phyloP scores from a whole-genome alignment of 2,329 filamentous ascomycete species.

The Scedosporium apiospermum region DNA sequence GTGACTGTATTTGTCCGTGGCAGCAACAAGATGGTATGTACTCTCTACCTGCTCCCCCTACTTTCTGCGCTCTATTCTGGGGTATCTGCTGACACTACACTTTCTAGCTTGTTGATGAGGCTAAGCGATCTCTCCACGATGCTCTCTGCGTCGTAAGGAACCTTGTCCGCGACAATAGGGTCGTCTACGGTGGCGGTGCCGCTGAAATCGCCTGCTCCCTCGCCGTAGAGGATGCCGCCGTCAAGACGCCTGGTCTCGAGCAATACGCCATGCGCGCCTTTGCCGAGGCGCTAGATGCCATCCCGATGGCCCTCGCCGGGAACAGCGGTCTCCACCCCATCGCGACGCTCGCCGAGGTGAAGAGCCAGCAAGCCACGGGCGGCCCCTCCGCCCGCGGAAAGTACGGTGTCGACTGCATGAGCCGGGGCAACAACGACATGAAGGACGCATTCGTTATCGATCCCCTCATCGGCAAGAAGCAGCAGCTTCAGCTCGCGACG shows the following conservation, averaged over 20 bases:
- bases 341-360: slow-evolving; percentile 87
- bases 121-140: slow-evolving; percentile 93
- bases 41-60: background rate
- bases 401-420: slow-evolving; percentile 96
- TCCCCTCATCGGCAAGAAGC: slow-evolving; percentile 93
- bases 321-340: slow-evolving; percentile 96
- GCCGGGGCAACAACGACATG: slow-evolving; percentile 92
- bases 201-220: slow-evolving; percentile 96
- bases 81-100: background rate
- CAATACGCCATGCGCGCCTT: slow-evolving; percentile 99
- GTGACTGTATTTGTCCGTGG: slow-evolving; percentile 95
- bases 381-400: slow-evolving; percentile 39
- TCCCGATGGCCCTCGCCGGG: slow-evolving; percentile 94
- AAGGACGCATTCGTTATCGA: slow-evolving; percentile 97
- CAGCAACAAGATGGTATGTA: slow-evolving; percentile 97
- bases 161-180: slow-evolving; percentile 88
- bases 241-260: slow-evolving; percentile 92
- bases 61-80: background rate
- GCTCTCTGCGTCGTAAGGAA: slow-evolving; percentile 97
- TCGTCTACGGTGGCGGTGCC: slow-evolving; percentile 94
- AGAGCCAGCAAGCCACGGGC: slow-evolving; percentile 90
- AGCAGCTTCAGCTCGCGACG: slow-evolving; percentile 91
- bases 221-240: slow-evolving; percentile 88
- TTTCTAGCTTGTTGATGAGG: slow-evolving; percentile 88
- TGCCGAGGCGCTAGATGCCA: slow-evolving; percentile 81